A percentile compares a stretch with the other conserved stretches of the same genome.
These are phyloP conservation scores for Pestalotiopsis sp. DNA, from an alignment of 2,329 filamentous ascomycete genomes.

Conservation along the genomic window DNA sequence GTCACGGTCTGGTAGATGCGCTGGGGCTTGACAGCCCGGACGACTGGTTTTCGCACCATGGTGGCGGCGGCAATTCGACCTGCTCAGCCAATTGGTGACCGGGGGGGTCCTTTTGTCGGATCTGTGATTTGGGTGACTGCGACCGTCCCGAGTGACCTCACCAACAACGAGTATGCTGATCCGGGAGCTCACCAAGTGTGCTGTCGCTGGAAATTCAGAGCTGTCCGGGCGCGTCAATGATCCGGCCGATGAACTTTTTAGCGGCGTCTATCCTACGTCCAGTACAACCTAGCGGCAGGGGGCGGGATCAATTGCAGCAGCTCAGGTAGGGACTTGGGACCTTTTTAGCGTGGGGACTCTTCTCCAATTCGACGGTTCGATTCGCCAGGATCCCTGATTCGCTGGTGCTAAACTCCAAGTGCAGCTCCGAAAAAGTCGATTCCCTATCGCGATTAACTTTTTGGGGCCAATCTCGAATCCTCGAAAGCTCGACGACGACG, in stretches of 20 bases:
- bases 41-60: conserved; percentile 32
- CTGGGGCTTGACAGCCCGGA: conserved; percentile 38
- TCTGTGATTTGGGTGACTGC: background rate
- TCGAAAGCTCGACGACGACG: background rate
- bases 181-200: background rate
- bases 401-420: background rate
- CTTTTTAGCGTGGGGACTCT: background rate
- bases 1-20: conserved; percentile 47
- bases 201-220: background rate
- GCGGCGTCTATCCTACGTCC: background rate
- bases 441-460: background rate
- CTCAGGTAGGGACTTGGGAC: background rate
- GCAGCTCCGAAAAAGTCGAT: background rate
- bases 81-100: conserved; percentile 10
- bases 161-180: background rate
- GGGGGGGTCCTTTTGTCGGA: background rate
- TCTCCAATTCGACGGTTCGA: background rate
- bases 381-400: conserved; percentile 1
- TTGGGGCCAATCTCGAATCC: background rate
- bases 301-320: background rate
- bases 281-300: too few species aligned
- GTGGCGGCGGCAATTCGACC: conserved; percentile 16
- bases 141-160: background rate
- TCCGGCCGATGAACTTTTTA: conserved; percentile 13
- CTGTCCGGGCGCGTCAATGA: conserved; percentile 8